Percentiles rank a stretch among this genome's conserved stretches.
These are phyloP conservation scores for Apophysomyces elegans DNA, from an alignment of 371 early-diverging fungal genomes.

Conservation along the genomic window DNA sequence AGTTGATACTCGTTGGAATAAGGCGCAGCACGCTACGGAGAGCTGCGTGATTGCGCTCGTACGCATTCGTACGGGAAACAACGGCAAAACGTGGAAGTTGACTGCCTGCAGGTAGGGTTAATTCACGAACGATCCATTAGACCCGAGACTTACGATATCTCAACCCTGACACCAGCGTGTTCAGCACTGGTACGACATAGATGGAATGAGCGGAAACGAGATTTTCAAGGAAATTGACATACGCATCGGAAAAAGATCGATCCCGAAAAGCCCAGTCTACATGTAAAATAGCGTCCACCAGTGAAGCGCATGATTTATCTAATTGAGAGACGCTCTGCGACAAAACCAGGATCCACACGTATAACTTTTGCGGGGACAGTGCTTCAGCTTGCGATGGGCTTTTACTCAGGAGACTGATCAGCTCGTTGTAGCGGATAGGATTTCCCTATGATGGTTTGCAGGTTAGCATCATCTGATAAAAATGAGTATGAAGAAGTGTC, in stretches of 20 bases:
- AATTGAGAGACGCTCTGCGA: slow-evolving; percentile 63
- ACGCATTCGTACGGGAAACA: slow-evolving; percentile 39
- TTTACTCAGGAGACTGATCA: slow-evolving; percentile 49
- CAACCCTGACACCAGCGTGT: slow-evolving; percentile 65
- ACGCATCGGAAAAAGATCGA: slow-evolving; percentile 65
- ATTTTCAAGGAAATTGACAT: slow-evolving; percentile 76
- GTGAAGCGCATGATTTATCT: slow-evolving; percentile 52
- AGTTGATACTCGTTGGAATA: slow-evolving; percentile 79
- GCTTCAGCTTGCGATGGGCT: slow-evolving; percentile 52
- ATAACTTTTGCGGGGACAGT: slow-evolving; percentile 49
- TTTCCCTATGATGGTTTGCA: slow-evolving; percentile 47
- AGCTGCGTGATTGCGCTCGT: slow-evolving; percentile 71
- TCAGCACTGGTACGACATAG: slow-evolving; percentile 71
- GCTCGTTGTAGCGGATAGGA: slow-evolving; percentile 50
- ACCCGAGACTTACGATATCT: slow-evolving; percentile 57
- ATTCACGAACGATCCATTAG: background rate
- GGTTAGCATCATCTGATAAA: background rate
- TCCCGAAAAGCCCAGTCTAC: slow-evolving; percentile 73
- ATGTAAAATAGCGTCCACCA: slow-evolving; percentile 75
- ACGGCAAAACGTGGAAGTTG: slow-evolving; percentile 29
- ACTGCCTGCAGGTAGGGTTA: slow-evolving; percentile 18
- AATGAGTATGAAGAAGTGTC: slow-evolving; percentile 17
- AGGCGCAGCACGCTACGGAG: slow-evolving; percentile 70
- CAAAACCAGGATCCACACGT: slow-evolving; percentile 56
- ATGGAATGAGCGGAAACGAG: slow-evolving; percentile 86